A percentile compares a stretch with the other conserved stretches of the same genome.
Evolutionary conservation across 73 alveolate genomes (phyloP).

Genomic region (Loxodes magnus): DNA sequence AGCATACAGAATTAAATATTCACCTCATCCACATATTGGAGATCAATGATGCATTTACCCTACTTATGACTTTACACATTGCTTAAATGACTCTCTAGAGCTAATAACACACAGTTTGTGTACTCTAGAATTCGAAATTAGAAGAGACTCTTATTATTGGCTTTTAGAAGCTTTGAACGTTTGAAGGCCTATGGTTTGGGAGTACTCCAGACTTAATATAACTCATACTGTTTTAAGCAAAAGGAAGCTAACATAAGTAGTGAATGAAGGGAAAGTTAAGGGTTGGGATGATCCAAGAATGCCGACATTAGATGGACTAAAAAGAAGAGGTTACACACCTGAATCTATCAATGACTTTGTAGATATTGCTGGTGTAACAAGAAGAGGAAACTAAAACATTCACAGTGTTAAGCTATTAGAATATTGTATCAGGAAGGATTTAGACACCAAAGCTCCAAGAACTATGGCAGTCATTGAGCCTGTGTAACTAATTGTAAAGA

Average conservation of each 20-base stretch:
- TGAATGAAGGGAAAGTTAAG: constrained; percentile 56
- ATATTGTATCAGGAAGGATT: constrained; percentile 83
- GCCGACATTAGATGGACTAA: constrained; percentile 88
- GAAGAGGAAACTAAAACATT: constrained; percentile 91
- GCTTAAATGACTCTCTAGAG: constrained; percentile 91
- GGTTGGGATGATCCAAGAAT: constrained; percentile 99
- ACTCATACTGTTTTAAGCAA: constrained; percentile 86
- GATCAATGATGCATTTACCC: constrained; percentile 97
- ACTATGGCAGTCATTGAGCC: constrained; percentile 93
- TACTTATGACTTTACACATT: constrained; percentile 95
- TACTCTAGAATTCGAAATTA: constrained; percentile 94
- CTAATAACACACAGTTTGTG: constrained; percentile 94
- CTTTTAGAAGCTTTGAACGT: constrained; percentile 91
- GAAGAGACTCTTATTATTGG: constrained; percentile 99
- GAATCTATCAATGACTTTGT: constrained; percentile 91
- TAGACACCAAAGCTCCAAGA: constrained; percentile 90
- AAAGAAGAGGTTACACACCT: constrained; percentile 97
- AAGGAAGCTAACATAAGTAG: constrained; percentile 85
- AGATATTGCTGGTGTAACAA: constrained; percentile 86
- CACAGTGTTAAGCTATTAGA: constrained; percentile 77
- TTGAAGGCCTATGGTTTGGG: constrained; percentile 97
- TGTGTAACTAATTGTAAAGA: constrained; percentile 57
- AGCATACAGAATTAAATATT: constrained; percentile 90
- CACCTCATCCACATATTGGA: constrained; percentile 98
- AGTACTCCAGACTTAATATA: constrained; percentile 92